Evolutionary conservation across 1,284 basidiomycete species (phyloP).

Genomic region (Ustilago sp.): DNA sequence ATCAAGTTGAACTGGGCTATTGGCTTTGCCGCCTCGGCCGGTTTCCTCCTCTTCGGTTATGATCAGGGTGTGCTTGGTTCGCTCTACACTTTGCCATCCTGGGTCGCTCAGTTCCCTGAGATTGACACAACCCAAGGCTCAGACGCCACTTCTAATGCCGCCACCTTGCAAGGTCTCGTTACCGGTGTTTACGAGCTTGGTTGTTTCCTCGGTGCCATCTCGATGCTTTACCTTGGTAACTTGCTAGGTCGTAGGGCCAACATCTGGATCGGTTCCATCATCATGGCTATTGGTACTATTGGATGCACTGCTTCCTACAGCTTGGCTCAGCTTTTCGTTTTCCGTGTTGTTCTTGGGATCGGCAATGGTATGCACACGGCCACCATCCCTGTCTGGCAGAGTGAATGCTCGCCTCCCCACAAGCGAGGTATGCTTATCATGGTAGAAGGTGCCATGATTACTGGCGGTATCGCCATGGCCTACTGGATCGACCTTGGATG

Average conservation of each 20-base stretch:
- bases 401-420: slow-evolving; percentile 66
- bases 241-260: slow-evolving; percentile 60
- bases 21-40: slow-evolving; percentile 63
- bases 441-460: slow-evolving; percentile 66
- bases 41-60: slow-evolving; percentile 67
- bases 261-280: slow-evolving; percentile 65
- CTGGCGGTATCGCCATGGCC: slow-evolving; percentile 59
- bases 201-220: slow-evolving; percentile 65
- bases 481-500: slow-evolving; percentile 68
- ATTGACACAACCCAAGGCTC: slow-evolving; percentile 50
- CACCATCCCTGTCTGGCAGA: slow-evolving; percentile 68
- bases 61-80: slow-evolving; percentile 68
- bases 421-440: slow-evolving; percentile 67
- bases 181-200: slow-evolving; percentile 68
- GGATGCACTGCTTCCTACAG: slow-evolving; percentile 57
- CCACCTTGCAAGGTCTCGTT: slow-evolving; percentile 59
- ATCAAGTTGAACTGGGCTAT: slow-evolving; percentile 58
- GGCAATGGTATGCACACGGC: slow-evolving; percentile 69
- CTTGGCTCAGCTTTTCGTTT: slow-evolving; percentile 61
- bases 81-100: slow-evolving; percentile 62
- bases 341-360: slow-evolving; percentile 64
- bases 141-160: slow-evolving; percentile 37
- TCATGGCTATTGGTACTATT: slow-evolving; percentile 61
- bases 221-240: slow-evolving; percentile 64
- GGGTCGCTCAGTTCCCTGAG: slow-evolving; percentile 54